Conservation (phyloP, 2,329 filamentous ascomycete species). For the Drechslerella dactyloides region DNA sequence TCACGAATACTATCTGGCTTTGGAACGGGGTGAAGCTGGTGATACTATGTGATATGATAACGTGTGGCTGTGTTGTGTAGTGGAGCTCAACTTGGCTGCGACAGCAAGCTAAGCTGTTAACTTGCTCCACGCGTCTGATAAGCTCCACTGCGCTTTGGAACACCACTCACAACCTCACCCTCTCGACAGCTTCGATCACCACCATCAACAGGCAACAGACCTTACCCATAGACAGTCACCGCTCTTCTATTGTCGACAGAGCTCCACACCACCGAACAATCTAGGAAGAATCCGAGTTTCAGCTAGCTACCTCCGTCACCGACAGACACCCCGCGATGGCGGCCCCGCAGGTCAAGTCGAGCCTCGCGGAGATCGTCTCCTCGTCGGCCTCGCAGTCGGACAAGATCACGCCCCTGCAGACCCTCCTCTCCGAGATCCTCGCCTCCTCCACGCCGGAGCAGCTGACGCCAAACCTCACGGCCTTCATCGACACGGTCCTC, state of each 20-base stretch:
- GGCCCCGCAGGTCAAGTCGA: conserved; percentile 38
- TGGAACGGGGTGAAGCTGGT: neutral
- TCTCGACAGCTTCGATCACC: neutral
- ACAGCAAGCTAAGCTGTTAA: neutral
- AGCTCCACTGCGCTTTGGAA: conserved; percentile 6
- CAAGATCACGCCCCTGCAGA: conserved; percentile 66
- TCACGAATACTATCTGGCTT: neutral
- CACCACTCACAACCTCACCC: neutral
- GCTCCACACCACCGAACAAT: neutral
- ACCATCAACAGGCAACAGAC: neutral
- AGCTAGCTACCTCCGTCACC: conserved; percentile 6
- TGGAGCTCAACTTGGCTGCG: neutral
- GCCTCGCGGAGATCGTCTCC: conserved; percentile 48
- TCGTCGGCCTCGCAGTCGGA: conserved; percentile 61
- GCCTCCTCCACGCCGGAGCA: conserved; percentile 60
- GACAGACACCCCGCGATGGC: conserved; percentile 27
- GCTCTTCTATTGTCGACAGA: neutral
- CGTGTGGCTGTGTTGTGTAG: neutral
- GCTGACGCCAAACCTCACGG: conserved; percentile 69
- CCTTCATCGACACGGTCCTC: conserved; percentile 72
- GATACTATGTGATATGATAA: neutral
- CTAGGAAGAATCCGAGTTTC: neutral
- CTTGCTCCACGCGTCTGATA: conserved; percentile 2
- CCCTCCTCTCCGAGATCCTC: conserved; percentile 66
- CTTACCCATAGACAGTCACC: neutral